A percentile compares a stretch with the other conserved stretches of the same genome.
phyloP scores from a whole-genome alignment of 1,284 basidiomycete genomes.

The Ustilago hordei region DNA sequence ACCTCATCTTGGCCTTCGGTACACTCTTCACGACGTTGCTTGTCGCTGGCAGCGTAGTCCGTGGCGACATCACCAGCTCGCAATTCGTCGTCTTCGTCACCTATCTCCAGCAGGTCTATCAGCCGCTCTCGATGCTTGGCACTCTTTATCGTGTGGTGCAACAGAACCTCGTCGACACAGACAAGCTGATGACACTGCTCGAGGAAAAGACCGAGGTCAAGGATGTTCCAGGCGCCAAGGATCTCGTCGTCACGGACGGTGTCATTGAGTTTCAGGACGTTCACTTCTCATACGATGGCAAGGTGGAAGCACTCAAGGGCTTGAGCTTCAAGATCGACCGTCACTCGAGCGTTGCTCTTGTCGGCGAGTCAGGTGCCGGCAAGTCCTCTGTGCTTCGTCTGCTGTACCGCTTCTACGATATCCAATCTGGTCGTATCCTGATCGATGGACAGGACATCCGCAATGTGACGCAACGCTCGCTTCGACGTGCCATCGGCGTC shows the following conservation, averaged over 20 bases:
- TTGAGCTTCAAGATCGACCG: conserved; percentile 86
- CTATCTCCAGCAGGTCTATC: conserved; percentile 79
- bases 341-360: conserved; percentile 69
- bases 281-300: conserved; percentile 77
- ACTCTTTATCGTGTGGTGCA: conserved; percentile 69
- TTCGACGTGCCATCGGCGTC: conserved; percentile 83
- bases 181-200: conserved; percentile 69
- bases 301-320: conserved; percentile 78
- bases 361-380: conserved; percentile 77
- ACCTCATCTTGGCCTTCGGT: conserved; percentile 62
- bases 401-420: conserved; percentile 89
- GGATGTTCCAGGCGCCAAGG: conserved; percentile 80
- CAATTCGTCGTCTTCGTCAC: conserved; percentile 83
- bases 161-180: conserved; percentile 74
- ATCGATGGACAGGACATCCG: conserved; percentile 88
- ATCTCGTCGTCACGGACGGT: conserved; percentile 78
- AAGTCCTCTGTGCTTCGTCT: conserved; percentile 85
- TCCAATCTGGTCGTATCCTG: conserved; percentile 71
- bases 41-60: conserved; percentile 53
- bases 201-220: conserved; percentile 77
- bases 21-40: conserved; percentile 57
- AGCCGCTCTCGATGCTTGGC: conserved; percentile 59
- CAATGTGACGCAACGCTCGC: conserved; percentile 81
- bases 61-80: conserved; percentile 68
- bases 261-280: conserved; percentile 81